Base-by-base conservation (phyloP, 2,329 filamentous ascomycete species). In the Calonectria fujianensis region DNA sequence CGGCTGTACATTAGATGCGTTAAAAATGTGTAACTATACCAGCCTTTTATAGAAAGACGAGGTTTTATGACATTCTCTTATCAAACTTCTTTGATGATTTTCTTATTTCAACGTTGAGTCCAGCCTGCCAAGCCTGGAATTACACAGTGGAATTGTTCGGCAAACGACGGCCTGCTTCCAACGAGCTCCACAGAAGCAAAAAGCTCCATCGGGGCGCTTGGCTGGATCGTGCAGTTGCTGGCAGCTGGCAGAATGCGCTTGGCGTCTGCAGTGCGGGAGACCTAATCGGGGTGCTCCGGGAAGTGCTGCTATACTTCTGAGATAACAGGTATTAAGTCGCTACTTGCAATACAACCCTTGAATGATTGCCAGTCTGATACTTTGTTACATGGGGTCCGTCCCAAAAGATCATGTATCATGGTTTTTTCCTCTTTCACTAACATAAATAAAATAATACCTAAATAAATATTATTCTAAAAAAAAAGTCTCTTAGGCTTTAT, bases 1-100 rank as follows among this genome's bases (percentile, higher is more conserved):
- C 70, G 68, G 75, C 71, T 82, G 80, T 82, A 82, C 75, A 81
- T 74, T 82, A 82, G 74, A 78, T 81, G 80, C 81, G 78, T 76
- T 72, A 79, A 79, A 80, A 72, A 80, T 77, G 76, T 81, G 80
- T 81, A 81, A 81, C 77, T 81, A 80, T 81, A 81, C 75, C 79
- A 80, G 77, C 78, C 69, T 78, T 73, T 72, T 73, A 81, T 79
- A 74, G 79, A 78, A 78, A 69, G 67, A 78, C 64, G 75, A 66
- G 73, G 67, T 74, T 70, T 63, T 63, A 31, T 70, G 65, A 73
- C 35, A 35, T 39, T 59, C 37, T 45, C 35, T 70, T 61, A 70
- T 66, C 65, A 65, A 27, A 27, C 27, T 29, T 32, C 31, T 48
- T 54, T 52, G 24, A 24, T 37, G 27, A 37, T 32, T 29, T 39